Base-by-base conservation (phyloP, 306 rosid species). In the Trifolium repens region DNA sequence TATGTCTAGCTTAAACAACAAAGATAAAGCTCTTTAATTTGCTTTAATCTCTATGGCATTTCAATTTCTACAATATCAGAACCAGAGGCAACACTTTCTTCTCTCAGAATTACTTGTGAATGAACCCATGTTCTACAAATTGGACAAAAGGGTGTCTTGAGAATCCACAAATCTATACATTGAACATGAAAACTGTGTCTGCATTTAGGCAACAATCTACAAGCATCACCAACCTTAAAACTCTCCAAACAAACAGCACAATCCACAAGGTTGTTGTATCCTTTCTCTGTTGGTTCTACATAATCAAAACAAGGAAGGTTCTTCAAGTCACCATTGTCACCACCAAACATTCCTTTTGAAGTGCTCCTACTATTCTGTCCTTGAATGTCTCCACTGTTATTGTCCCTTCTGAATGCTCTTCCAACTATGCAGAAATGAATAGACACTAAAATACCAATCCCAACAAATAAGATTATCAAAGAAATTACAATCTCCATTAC, bases 211-310 rank as follows among this genome's bases (percentile, higher is more conserved):
- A 88, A 80, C 65, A 88, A 44, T 39, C 93, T 85, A 49, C 96
- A 90, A 27, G 43, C 53, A 58, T 90, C 92, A 63, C 93, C 93
- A 73, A 39, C 81, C 84, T 85, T 77, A 73, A 86, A 88, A 43
- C 34, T 83, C 76, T 88, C 93, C 69, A 88, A 82, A 63, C 96
- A 90, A 68, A 90, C 87, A 14, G 87, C 91, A 78, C 96, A 90
- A 3, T 87, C 91, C 60, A 76, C 83, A 0, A 72, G 80, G 78
- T 85, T 84, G 19, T 81, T 82, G 34, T 50, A 30, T 11, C 52
- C 72, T 30, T 57, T 58, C 57, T 78, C 85, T 62, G 57, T 4
- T 16, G 70, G 15, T 19, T 77, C 89, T 59, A 53, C 67, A 4
- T 88, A 88, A 5, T 80, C 83, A 78, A 75, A 91, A 72, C 89